A percentile compares a stretch with the other conserved stretches of the same genome.
Evolutionary conservation across 2,329 filamentous ascomycete species (phyloP).

Genomic region (Epichloe elymi): DNA sequence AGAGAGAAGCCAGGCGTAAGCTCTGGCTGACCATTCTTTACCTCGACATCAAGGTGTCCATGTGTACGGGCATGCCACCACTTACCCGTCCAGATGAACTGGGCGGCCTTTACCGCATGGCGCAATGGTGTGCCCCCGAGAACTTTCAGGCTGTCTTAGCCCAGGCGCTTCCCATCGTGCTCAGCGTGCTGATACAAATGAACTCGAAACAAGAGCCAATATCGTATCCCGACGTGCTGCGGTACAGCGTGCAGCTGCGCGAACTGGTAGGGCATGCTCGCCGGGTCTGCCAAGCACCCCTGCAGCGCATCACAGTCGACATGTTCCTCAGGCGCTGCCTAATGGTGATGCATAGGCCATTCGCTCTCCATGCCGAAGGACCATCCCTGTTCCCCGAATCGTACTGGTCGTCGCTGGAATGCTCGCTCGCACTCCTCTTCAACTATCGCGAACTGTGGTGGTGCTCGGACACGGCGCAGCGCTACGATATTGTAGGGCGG

Average conservation of each 20-base stretch:
- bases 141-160: conserved; percentile 20
- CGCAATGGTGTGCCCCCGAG: conserved; percentile 15
- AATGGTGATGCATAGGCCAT: conserved; percentile 23
- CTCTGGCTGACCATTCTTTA: conserved; percentile 24
- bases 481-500: conserved; percentile 19
- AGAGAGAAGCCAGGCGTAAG: conserved; percentile 16
- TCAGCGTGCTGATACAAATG: conserved; percentile 18
- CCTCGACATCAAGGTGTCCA: conserved; percentile 22
- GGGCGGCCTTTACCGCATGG: conserved; percentile 12
- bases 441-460: conserved; percentile 22
- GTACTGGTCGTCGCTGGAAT: conserved; percentile 25
- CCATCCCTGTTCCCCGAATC: conserved; percentile 21
- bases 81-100: conserved; percentile 20
- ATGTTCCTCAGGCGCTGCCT: conserved; percentile 22
- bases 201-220: conserved; percentile 20
- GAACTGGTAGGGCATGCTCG: conserved; percentile 19
- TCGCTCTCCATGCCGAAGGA: conserved; percentile 20
- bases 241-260: conserved; percentile 20
- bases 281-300: conserved; percentile 14
- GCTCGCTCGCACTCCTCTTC: conserved; percentile 21
- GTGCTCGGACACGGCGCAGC: conserved; percentile 13
- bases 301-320: conserved; percentile 22
- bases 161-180: conserved; percentile 18
- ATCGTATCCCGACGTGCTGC: conserved; percentile 20
- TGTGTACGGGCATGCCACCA: conserved; percentile 22